phyloP scores from a whole-genome alignment of 768 basidiomycete species.

The Lentinula lateritia region DNA sequence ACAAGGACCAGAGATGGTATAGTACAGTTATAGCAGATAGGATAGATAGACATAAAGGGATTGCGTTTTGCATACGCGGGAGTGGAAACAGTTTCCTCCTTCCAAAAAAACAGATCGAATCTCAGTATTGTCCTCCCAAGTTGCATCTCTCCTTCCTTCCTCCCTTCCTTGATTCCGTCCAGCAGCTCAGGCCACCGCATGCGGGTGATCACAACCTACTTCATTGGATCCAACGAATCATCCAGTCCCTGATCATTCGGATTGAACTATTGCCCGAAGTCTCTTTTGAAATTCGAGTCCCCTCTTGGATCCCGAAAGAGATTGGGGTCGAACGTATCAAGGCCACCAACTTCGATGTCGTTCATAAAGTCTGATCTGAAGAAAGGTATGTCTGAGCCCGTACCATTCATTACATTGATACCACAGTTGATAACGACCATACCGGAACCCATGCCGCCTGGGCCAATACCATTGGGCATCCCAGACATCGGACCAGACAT shows the following conservation, averaged over 20 bases:
- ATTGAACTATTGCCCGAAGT: constrained; percentile 76
- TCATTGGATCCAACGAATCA: constrained; percentile 1
- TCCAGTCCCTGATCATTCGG: constrained; percentile 32
- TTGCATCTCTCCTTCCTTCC: neutral
- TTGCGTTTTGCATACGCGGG: neutral
- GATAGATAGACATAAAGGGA: neutral
- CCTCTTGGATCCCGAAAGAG: constrained; percentile 35
- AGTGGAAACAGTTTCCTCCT: neutral
- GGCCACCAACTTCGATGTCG: constrained; percentile 22
- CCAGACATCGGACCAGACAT: neutral
- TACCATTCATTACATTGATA: neutral
- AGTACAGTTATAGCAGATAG: neutral
- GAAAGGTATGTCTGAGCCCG: constrained; percentile 8
- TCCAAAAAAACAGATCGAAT: neutral
- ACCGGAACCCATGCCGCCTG: neutral
- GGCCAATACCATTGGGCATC: neutral
- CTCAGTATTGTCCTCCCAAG: neutral
- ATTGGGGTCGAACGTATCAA: constrained; percentile 32
- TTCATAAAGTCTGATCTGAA: constrained; percentile 41
- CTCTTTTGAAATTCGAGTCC: constrained; percentile 62
- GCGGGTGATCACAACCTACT: neutral
- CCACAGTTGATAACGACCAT: neutral
- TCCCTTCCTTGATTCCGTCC: neutral
- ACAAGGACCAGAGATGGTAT: neutral
- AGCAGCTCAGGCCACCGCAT: neutral